Conservation (phyloP, 768 basidiomycete genomes). For the Sarcomyxa edulis region DNA sequence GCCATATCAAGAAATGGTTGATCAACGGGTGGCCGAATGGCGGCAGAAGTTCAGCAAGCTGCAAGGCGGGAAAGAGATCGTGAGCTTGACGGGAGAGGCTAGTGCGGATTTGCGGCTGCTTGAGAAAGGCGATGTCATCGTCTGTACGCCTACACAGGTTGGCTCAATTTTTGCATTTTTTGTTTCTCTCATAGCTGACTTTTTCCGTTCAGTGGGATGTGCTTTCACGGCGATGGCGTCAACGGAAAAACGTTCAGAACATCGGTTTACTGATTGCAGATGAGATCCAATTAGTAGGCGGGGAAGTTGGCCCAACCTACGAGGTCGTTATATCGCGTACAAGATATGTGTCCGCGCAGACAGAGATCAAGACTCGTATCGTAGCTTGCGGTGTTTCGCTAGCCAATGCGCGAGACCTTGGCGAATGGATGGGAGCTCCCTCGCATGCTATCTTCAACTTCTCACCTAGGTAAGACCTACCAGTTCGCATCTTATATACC, state of each 20-base stretch:
- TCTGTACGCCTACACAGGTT: slow-evolving; percentile 91
- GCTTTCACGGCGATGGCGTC: slow-evolving; percentile 91
- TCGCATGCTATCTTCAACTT: slow-evolving; percentile 98
- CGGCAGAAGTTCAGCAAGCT: slow-evolving; percentile 71
- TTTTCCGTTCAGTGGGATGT: slow-evolving; percentile 78
- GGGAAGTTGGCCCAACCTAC: slow-evolving; percentile 93
- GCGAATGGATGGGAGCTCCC: slow-evolving; percentile 96
- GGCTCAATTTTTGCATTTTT: slow-evolving; percentile 17
- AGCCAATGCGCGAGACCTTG: slow-evolving; percentile 91
- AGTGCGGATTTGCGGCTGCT: slow-evolving; percentile 86
- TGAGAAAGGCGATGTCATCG: slow-evolving; percentile 88
- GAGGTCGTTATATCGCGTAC: slow-evolving; percentile 95
- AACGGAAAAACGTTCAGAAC: slow-evolving; percentile 93
- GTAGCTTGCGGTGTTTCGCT: slow-evolving; percentile 94
- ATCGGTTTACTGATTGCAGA: slow-evolving; percentile 92
- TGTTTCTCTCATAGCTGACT: slow-evolving; percentile 3
- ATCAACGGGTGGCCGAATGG: slow-evolving; percentile 88
- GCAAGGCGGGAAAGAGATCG: slow-evolving; percentile 91
- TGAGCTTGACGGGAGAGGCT: slow-evolving; percentile 91
- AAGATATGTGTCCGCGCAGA: slow-evolving; percentile 94
- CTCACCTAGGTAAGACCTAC: slow-evolving; percentile 78
- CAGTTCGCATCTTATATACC: neutral
- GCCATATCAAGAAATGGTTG: slow-evolving; percentile 98
- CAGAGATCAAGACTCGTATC: slow-evolving; percentile 87
- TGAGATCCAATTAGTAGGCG: slow-evolving; percentile 92